Evolutionary conservation across 2,329 filamentous ascomycete genomes (phyloP), one percentile per base, ranked within the genome.

Genomic region (Aureobasidium sp.): DNA sequence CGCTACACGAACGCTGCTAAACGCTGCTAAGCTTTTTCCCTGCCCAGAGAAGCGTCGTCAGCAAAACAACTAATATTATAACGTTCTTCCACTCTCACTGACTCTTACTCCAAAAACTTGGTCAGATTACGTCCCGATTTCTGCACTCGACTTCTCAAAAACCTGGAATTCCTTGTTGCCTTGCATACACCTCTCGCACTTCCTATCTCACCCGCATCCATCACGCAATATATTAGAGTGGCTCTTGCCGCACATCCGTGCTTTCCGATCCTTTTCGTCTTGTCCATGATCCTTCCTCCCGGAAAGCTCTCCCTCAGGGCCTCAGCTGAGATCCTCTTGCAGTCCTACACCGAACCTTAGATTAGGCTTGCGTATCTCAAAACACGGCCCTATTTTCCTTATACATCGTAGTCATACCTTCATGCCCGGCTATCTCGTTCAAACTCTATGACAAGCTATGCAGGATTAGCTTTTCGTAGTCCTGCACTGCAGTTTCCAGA

Each of bases 401-500:
- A 37, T 50, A 50, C 31, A 50, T 25, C 31, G 15, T 37, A 49
- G 27, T 49, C 45, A 49, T 49, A 27, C 29, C 45, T 27, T 33
- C 15, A 13, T 11, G 45, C 45, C 27, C 45, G 33, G 27, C 45
- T 49, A 33, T 19, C 15, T 33, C 45, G 29, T 49, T 17, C 27
- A 33, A 49, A 49, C 27, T 53, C 37, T 54, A 61, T 31, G 43
- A 37, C 55, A 64, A 45, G 35, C 58, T 60, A 54, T 67, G 64
- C 47, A 67, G 29, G 40, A 68, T 67, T 27, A 73, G 63, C 63
- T 65, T 86, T 75, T 89, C 84, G 71, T 92, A 96, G 7, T 87
- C 91, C 64, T 85, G 80, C 0, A 96, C 89, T 3, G 91, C 88
- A 54, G 81, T 78, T 74, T 92, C 87, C 55, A 97, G 74, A 65